A percentile compares a stretch with the other conserved stretches of the same genome.
phyloP scores from a whole-genome alignment of 192 early-diverging fungal genomes.

The Pilaira anomala region DNA sequence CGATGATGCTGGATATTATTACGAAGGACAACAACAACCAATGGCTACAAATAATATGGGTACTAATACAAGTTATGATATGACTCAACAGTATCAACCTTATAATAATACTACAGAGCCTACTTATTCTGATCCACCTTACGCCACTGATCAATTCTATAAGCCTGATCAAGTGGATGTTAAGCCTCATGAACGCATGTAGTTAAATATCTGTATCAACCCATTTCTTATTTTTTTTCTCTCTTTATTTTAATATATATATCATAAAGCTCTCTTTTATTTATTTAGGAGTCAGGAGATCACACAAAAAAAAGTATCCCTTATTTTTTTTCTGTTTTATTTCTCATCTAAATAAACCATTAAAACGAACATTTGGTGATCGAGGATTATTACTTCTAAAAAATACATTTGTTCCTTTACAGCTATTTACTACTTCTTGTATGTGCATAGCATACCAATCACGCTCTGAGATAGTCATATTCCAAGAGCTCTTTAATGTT shows the following conservation, averaged over 20 bases:
- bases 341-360: no score
- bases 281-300: no score
- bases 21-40: slow-evolving; percentile 11
- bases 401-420: no score
- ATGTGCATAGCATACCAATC: slow-evolving; percentile 33
- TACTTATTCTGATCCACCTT: neutral
- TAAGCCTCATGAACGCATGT: slow-evolving; percentile 21
- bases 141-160: slow-evolving; percentile 11
- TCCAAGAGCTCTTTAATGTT: slow-evolving; percentile 30
- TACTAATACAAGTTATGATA: neutral
- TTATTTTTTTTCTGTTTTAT: no score
- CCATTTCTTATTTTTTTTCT: no score
- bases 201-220: no score
- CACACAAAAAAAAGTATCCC: no score
- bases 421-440: neutral
- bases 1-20: slow-evolving; percentile 23
- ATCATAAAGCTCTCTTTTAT: no score
- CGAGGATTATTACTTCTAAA: no score
- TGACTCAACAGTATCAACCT: neutral
- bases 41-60: neutral
- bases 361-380: no score
- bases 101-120: neutral
- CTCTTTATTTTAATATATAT: no score
- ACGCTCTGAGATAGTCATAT: slow-evolving; percentile 25
- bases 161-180: slow-evolving; percentile 16